Conservation (phyloP, 169 alveolate genomes). For the Cryptosporidium sp. region DNA sequence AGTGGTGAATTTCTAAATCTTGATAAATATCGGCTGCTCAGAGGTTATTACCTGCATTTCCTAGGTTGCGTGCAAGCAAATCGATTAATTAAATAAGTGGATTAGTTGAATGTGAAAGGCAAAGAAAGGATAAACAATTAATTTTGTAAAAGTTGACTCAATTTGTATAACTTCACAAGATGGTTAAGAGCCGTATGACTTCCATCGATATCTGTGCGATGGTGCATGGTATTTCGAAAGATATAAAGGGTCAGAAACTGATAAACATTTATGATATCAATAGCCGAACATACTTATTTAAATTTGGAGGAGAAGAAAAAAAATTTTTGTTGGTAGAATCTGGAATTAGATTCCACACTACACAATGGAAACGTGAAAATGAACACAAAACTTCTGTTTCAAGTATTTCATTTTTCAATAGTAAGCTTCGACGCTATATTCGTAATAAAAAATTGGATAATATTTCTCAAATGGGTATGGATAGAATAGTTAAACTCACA, state of each 20-base stretch:
- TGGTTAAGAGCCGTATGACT: constrained; percentile 76
- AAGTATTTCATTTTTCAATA: constrained; percentile 84
- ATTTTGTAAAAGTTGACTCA: background rate
- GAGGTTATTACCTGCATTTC: background rate
- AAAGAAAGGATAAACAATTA: background rate
- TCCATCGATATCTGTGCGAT: constrained; percentile 69
- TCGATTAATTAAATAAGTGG: constrained; percentile 23
- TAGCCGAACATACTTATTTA: constrained; percentile 81
- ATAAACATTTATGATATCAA: constrained; percentile 84
- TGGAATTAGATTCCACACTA: constrained; percentile 86
- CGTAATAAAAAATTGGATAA: constrained; percentile 83
- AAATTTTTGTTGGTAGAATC: constrained; percentile 70
- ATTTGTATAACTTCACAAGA: background rate
- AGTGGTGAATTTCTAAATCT: background rate
- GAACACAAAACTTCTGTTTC: constrained; percentile 71
- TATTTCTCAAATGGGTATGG: constrained; percentile 89
- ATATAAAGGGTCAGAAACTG: constrained; percentile 72
- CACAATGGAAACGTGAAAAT: constrained; percentile 82
- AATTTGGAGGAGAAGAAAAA: constrained; percentile 78
- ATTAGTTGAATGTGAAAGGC: constrained; percentile 42
- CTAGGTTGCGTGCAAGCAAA: constrained; percentile 65
- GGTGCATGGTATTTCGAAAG: constrained; percentile 68
- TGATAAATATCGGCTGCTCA: background rate
- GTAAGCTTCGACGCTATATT: constrained; percentile 85
- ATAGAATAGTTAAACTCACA: constrained; percentile 91